Conservation (phyloP, 2,329 filamentous ascomycete species). For the Alternaria ethzedia region DNA sequence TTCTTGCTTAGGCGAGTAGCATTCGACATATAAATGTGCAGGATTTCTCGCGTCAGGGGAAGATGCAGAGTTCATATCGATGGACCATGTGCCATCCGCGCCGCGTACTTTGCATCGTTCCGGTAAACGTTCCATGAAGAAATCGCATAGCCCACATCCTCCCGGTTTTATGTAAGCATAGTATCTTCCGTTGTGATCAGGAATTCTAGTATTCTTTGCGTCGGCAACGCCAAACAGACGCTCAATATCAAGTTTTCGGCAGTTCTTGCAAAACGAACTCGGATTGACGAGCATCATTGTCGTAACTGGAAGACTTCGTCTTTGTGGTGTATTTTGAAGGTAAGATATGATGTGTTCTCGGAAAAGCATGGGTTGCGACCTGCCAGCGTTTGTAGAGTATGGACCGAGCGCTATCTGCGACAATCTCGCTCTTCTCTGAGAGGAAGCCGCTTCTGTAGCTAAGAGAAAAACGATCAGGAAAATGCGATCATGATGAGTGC, state of each 20-base stretch:
- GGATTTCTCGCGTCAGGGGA: background rate
- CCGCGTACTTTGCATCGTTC: background rate
- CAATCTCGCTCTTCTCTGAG: background rate
- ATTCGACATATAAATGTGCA: rapidly evolving
- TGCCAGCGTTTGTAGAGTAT: background rate
- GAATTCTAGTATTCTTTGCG: background rate
- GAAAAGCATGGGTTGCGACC: background rate
- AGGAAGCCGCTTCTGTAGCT: background rate
- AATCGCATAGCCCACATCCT: background rate
- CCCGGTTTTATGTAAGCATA: too few relatives aligned
- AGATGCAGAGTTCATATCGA: background rate
- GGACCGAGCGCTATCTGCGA: background rate
- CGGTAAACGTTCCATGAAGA: background rate
- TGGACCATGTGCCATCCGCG: background rate
- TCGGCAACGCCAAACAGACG: background rate
- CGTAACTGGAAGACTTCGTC: background rate
- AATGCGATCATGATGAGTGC: background rate
- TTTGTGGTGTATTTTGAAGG: background rate
- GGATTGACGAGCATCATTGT: rapidly evolving
- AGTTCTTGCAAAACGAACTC: background rate
- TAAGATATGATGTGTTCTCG: background rate
- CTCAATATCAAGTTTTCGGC: background rate
- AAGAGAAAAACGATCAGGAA: background rate
- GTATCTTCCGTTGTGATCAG: too few relatives aligned
- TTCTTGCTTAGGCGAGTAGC: background rate